Conservation (phyloP, 1,284 basidiomycete species). For the Uromyces viciae-fabae region DNA sequence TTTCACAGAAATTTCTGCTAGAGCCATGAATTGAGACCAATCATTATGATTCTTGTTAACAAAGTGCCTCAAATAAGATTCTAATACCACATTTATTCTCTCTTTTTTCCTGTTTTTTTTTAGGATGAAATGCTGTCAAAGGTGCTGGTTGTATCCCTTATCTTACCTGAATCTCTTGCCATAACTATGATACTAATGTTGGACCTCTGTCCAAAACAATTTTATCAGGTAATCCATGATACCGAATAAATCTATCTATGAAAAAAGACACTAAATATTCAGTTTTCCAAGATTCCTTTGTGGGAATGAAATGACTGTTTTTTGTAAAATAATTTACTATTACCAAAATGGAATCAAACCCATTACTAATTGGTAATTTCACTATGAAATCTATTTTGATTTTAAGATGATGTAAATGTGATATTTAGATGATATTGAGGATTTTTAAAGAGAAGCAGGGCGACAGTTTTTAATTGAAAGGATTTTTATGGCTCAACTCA, state of each 20-base stretch:
- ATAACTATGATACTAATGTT: not conserved
- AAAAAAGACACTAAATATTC: not conserved
- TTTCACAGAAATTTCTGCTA: too few species aligned
- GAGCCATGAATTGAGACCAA: too few species aligned
- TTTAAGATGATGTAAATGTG: too few species aligned
- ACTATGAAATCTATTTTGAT: not conserved
- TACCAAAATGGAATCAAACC: constrained; percentile 48
- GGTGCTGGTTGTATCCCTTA: not conserved
- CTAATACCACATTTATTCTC: too few species aligned
- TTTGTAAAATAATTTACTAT: constrained; percentile 48
- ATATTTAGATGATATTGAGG: too few species aligned
- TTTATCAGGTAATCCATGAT: constrained; percentile 13
- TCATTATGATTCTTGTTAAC: too few species aligned
- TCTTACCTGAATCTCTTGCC: not conserved
- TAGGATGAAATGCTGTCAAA: not conserved
- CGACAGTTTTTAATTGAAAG: too few species aligned
- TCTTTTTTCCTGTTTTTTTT: too few species aligned
- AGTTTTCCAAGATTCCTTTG: not conserved
- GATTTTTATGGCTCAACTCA: too few species aligned
- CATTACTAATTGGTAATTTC: not conserved
- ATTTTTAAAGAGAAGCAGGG: too few species aligned
- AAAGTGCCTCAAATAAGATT: too few species aligned
- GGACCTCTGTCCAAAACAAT: constrained; percentile 4
- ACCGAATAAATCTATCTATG: not conserved
- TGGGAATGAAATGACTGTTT: constrained; percentile 18